A percentile compares a stretch with the other conserved stretches of the same genome.
Conservation (phyloP, 495 filamentous ascomycete genomes). For the Entonaema liquescens region DNA sequence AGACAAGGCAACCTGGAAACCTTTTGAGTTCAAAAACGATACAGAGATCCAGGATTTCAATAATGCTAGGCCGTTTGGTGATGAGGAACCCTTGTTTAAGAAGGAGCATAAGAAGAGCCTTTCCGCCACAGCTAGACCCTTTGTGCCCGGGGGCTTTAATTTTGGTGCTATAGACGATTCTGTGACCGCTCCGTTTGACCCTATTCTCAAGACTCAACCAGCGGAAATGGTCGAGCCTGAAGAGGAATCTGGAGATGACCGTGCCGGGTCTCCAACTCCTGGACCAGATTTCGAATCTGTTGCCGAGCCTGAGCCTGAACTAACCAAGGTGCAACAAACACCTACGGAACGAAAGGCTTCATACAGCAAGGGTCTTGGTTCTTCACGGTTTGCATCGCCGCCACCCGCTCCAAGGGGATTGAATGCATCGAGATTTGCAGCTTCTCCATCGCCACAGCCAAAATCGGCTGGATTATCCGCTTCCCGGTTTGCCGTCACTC, state of each 20-base stretch:
- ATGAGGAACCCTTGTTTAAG: constrained; percentile 45
- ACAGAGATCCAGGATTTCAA: constrained; percentile 53
- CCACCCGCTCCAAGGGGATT: constrained; percentile 48
- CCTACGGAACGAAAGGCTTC: constrained; percentile 29
- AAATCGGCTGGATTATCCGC: constrained; percentile 39
- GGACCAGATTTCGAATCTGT: constrained; percentile 37
- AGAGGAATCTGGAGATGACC: constrained; percentile 55
- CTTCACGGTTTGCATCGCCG: constrained; percentile 46
- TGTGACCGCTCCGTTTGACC: constrained; percentile 31
- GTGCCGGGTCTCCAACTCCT: constrained; percentile 51
- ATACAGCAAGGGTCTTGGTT: constrained; percentile 29
- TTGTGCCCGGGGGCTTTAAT: constrained; percentile 65
- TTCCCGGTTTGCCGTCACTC: constrained; percentile 42
- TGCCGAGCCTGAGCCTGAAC: constrained; percentile 38
- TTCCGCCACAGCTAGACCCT: constrained; percentile 73
- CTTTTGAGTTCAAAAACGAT: constrained; percentile 55
- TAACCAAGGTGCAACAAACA: constrained; percentile 28
- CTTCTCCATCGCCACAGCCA: constrained; percentile 49
- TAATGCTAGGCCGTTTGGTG: constrained; percentile 52
- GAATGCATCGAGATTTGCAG: constrained; percentile 53
- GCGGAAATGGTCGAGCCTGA: constrained; percentile 50
- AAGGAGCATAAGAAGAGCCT: constrained; percentile 66
- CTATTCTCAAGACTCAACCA: constrained; percentile 33
- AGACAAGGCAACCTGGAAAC: constrained; percentile 49
- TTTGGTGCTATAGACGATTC: constrained; percentile 42